Evolutionary conservation across 495 filamentous ascomycete genomes (phyloP).

Genomic region (Aspergillus homomorphus): DNA sequence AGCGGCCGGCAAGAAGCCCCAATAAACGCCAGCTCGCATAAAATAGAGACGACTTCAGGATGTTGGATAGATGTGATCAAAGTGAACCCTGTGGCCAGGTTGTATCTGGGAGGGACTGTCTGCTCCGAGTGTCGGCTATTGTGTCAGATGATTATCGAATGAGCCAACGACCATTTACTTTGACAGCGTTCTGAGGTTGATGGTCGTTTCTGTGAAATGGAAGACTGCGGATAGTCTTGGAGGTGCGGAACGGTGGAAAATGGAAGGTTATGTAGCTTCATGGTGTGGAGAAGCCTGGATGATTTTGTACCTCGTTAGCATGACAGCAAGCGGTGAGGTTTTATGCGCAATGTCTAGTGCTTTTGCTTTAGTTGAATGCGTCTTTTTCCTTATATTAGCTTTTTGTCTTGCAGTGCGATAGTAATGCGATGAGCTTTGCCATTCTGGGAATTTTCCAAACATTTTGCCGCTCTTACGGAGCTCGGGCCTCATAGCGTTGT

Average conservation of each 20-base stretch:
- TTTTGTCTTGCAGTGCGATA: neutral
- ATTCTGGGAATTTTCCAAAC: neutral
- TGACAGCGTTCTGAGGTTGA: neutral
- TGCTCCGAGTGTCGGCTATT: slow-evolving; percentile 2
- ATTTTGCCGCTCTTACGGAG: too few species aligned
- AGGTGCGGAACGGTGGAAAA: too few species aligned
- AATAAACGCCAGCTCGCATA: slow-evolving; percentile 32
- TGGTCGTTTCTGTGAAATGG: neutral
- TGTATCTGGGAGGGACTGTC: neutral
- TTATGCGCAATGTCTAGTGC: slow-evolving; percentile 1
- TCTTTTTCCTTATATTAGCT: neutral
- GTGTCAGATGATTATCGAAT: slow-evolving; percentile 1
- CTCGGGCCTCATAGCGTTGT: neutral
- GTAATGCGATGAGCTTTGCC: neutral
- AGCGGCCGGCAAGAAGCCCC: slow-evolving; percentile 56
- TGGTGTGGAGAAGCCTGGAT: neutral
- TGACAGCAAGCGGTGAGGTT: neutral
- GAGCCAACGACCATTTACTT: slow-evolving; percentile 5
- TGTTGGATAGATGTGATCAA: neutral
- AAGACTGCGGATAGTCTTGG: neutral
- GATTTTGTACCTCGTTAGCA: neutral
- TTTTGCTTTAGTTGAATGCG: neutral
- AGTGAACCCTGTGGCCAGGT: neutral
- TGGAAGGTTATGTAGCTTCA: neutral
- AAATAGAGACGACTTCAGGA: neutral